Evolutionary conservation across 2,329 filamentous ascomycete species (phyloP), one percentile per base, ranked within the genome.

Genomic region (Colletotrichum melonis): DNA sequence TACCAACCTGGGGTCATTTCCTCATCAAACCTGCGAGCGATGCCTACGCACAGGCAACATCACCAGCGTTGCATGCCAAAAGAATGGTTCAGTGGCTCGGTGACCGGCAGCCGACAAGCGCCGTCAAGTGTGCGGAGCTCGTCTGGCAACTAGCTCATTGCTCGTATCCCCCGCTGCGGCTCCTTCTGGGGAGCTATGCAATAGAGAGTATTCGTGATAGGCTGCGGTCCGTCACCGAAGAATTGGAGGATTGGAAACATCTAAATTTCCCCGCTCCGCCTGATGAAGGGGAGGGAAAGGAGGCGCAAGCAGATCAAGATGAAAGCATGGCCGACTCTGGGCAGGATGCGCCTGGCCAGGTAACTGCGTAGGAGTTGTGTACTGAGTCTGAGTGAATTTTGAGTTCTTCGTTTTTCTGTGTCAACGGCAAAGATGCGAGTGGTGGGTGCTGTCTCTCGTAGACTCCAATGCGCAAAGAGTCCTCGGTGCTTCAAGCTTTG

Each of bases 111-210:
- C 96, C 96, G 5, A 97, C 95, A 14, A 97, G 94, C 81, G 95
- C 95, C 0, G 92, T 98, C 67, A 98, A 97, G 83, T 96, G 95
- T 73, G 95, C 95, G 3, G 95, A 98, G 85, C 85, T 98, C 69
- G 92, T 98, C 7, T 98, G 97, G 97, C 92, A 98, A 85, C 85
- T 98, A 56, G 97, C 93, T 0, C 97, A 98, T 85, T 98, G 96
- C 84, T 93, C 92, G n/a, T 98, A 95, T 80, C 97, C 97, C 63
- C 97, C 97, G 0, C 82, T 98, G 75, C 86, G 97, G 42, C 84
- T 99, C 72, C 85, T 98, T n/a, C 83, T 98, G 28, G 97, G 97
- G 0, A 97, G 92, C 76, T 98, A 97, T 84, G 96, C 97, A 1
- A 96, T 98, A 49, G 96, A 99, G 82, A 98, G 95, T 81, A 97